Base-by-base conservation (phyloP, 495 filamentous ascomycete species). In the Lasiosphaeriaceae sp. region DNA sequence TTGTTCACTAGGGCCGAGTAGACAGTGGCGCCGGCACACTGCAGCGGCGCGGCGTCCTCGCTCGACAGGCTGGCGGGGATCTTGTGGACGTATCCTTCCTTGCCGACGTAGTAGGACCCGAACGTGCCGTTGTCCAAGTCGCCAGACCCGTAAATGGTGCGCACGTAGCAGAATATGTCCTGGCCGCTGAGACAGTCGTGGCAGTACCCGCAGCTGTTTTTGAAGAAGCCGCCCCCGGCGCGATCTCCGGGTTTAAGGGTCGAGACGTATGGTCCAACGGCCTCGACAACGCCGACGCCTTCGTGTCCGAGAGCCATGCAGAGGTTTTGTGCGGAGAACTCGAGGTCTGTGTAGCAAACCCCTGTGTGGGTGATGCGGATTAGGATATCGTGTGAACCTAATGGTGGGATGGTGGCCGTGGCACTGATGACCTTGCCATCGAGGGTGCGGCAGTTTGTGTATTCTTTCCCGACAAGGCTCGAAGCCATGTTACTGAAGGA, bases 371-470 rank as follows among this genome's bases (percentile, higher is more conserved):
- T 61, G 37, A 61, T 58, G 54, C 58, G 62, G 51, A 64, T 35
- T n/a, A 64, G 55, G 19, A 64, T 47, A 45, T 64, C 55, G 21
- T 52, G 11, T 4, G 58, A 55, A 9, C 57, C 58, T 29, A 61
- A 50, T 5, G n/a, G 39, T 8, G 62, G 62, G 54, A 61, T 79
- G 14, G 86, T 77, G 17, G 92, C 96, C 85, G 96, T 90, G 67
- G 96, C 92, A 58, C 95, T 90, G 23, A 91, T 95, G 74, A 92
- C 96, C 61, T 96, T 96, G 74, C 41, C 31, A 29, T 57, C 45
- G 19, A 22, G n/a, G 49, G 43, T n/a, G 35, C 59, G 59, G 50
- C 50, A 54, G 17, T 48, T 34, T 49, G 41, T n/a, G 46, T 52
- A 61, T 19, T 49, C 23, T 12, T 44, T 57, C 7, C 59, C 59